Evolutionary conservation across 2,329 filamentous ascomycete genomes (phyloP), one percentile per base, ranked within the genome.

Genomic region (Curvularia hawaiiensis): DNA sequence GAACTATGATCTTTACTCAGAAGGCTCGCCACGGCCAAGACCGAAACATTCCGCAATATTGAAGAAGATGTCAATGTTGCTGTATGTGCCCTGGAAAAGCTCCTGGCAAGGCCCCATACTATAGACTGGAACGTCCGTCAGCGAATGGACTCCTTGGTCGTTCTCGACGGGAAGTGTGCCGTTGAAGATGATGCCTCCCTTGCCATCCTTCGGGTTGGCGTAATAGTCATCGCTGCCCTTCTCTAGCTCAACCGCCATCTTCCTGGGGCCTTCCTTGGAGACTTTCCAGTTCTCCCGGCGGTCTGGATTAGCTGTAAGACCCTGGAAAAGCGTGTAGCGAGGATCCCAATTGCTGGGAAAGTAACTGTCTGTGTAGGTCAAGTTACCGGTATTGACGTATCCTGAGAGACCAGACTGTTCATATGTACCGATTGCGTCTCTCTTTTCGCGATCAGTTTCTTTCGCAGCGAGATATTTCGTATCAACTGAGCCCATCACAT

Each of bases 301-400:
- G 74, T 96, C 91, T 0, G 91, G 91, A 70, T 84, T 84, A 31
- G 90, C 90, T 48, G 82, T 85, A 33, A 91, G 76, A 50, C 91
- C 91, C 40, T 87, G 84, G 54, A 90, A 90, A 50, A 96, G 85
- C 56, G 90, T 89, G 78, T 94, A 95, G 31, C 91, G 85, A 14
- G 91, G 91, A 73, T 91, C 89, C 91, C 91, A 95, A 80, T 91
- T 92, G 61, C 85, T 82, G 20, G 91, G 91, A 82, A 95, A 96
- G 79, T 90, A 85, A 50, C 38, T 43, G 7, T 20, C 89, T 88
- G 22, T 84, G 80, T 94, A 94, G 56, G 78, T 78, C 7, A 86
- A 75, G 57, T 82, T 79, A 50, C 85, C 84, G 2, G 83, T 79
- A 63, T 90, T 82, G 58, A 84, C 83, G 82, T 96, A 96, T 75